phyloP scores from a whole-genome alignment of 768 basidiomycete genomes.

The Kwoniella sp. region DNA sequence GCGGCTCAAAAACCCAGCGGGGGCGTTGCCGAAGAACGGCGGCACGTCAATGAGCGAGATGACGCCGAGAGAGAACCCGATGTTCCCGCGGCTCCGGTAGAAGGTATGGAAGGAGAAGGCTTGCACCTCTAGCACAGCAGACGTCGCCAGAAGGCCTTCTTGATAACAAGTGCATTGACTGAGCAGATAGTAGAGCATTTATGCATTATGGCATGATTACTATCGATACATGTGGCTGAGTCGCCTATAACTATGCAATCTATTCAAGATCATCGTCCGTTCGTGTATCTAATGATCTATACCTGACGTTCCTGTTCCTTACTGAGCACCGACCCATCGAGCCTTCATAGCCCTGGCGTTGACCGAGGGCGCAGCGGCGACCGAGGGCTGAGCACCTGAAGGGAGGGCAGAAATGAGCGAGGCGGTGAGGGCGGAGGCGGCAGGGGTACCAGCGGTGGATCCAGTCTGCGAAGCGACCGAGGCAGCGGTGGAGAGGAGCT shows the following conservation, averaged over 20 bases:
- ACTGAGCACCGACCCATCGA: constrained; percentile 26
- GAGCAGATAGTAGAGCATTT: too few relatives aligned
- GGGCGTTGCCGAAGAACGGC: too few relatives aligned
- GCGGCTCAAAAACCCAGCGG: too few relatives aligned
- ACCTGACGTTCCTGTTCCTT: neutral
- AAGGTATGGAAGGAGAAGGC: too few relatives aligned
- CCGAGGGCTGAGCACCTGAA: neutral
- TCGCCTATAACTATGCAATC: neutral
- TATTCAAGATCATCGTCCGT: neutral
- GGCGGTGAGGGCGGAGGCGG: neutral
- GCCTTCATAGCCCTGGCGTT: constrained; percentile 15
- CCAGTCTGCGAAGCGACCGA: neutral
- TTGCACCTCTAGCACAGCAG: too few relatives aligned
- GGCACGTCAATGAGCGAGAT: too few relatives aligned
- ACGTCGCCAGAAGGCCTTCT: too few relatives aligned
- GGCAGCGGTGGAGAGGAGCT: constrained; percentile 2
- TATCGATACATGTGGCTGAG: neutral
- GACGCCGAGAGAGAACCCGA: too few relatives aligned
- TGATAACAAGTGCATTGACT: too few relatives aligned
- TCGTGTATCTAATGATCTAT: neutral
- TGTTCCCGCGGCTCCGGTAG: too few relatives aligned
- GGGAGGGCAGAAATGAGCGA: neutral
- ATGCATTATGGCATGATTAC: neutral
- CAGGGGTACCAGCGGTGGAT: neutral
- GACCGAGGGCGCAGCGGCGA: neutral